Evolutionary conservation across 2,329 filamentous ascomycete genomes (phyloP), one percentile per base, ranked within the genome.

Genomic region (Ascomycota sp.): DNA sequence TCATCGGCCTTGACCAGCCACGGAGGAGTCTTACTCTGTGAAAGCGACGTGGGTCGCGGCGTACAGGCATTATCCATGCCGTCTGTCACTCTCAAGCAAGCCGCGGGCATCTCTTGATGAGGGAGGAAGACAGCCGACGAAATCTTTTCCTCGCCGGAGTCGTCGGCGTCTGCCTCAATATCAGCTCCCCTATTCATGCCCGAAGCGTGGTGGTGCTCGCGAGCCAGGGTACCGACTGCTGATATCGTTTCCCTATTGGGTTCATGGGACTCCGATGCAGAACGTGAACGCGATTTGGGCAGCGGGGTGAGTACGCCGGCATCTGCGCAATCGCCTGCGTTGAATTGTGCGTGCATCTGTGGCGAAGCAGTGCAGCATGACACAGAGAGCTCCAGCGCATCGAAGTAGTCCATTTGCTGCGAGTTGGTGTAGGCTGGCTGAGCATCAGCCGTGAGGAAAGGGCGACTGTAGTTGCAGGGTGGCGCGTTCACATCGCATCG

Each of bases 121-220:
- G 80, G 80, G 28, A 83, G 62, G 46, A 89, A 89, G 25, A 83
- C 63, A 17, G 80, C 80, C 21, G 78, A 86, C n/a, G 77, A 82
- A 36, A 89, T 83, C 50, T 86, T 80, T 48, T 89, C 80, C 46
- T 79, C 73, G 33, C 79, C 75, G 10, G 77, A 83, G 33, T 69
- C 65, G 25, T 70, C 65, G 12, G 39, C 40, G 13, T 42, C 40
- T 13, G 55, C 59, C 27, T 67, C 61, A 12, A 35, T 37, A 25
- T 47, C 42, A n/a, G 31, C 35, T 23, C 36, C 34, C 3, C 34
- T 34, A 15, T 36, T 34, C 5, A 12, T 32, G 7, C 33, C 33
- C 22, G 27, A 26, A 9, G 25, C 42, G 36, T 62, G 57, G 29
- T 48, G 46, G 28, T 45, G 48, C 30, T 55, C 52, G 29, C 52